Percentiles rank a stretch among this genome's conserved stretches.
Conservation (phyloP, 2,329 filamentous ascomycete genomes). For the Cryphonectria carpinicola region DNA sequence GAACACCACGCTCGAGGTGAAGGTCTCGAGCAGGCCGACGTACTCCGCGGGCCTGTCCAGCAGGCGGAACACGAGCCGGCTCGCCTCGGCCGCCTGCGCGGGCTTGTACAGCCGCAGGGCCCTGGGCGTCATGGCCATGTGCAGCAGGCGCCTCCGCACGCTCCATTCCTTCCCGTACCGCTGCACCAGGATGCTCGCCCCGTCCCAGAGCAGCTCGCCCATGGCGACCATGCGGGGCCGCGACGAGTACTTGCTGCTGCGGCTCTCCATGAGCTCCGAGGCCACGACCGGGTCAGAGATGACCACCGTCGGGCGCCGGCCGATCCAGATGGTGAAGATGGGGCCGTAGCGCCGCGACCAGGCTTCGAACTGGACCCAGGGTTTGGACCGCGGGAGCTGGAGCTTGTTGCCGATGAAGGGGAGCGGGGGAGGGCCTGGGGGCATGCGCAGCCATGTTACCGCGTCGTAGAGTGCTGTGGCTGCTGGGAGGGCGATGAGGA, state of each 20-base stretch:
- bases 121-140: slow-evolving; percentile 48
- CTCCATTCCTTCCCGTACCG: slow-evolving; percentile 53
- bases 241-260: slow-evolving; percentile 42
- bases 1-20: slow-evolving; percentile 53
- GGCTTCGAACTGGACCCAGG: slow-evolving; percentile 47
- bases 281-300: slow-evolving; percentile 49
- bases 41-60: slow-evolving; percentile 45
- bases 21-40: slow-evolving; percentile 51
- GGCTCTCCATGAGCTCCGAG: slow-evolving; percentile 49
- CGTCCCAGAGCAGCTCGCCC: slow-evolving; percentile 40
- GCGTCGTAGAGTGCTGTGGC: slow-evolving; percentile 38
- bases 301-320: slow-evolving; percentile 48
- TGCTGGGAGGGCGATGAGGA: slow-evolving; percentile 32
- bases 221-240: slow-evolving; percentile 33
- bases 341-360: slow-evolving; percentile 50
- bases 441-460: slow-evolving; percentile 43
- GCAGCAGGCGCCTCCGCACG: slow-evolving; percentile 45
- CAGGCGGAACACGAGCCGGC: slow-evolving; percentile 47
- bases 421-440: slow-evolving; percentile 49
- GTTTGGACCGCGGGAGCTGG: slow-evolving; percentile 33
- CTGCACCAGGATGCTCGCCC: slow-evolving; percentile 50
- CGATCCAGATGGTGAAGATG: slow-evolving; percentile 53
- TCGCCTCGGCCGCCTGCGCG: slow-evolving; percentile 53
- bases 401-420: slow-evolving; percentile 49
- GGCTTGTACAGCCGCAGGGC: slow-evolving; percentile 49